Percentiles rank a stretch among this genome's conserved stretches.
phyloP scores from a whole-genome alignment of 495 filamentous ascomycete genomes.

The Xylaria telfairii region DNA sequence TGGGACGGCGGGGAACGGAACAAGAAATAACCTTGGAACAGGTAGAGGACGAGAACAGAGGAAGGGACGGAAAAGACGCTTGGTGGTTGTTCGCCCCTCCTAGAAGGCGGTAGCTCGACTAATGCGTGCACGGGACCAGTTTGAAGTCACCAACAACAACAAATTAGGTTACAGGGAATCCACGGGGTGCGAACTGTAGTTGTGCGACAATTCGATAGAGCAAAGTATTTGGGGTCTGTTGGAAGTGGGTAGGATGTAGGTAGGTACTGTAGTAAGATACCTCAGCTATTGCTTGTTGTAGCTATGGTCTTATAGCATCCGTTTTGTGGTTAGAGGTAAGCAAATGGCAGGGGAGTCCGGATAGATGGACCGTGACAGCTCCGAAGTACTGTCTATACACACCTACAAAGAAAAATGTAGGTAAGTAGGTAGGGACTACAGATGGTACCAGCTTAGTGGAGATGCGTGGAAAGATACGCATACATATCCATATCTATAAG shows the following conservation, averaged over 20 bases:
- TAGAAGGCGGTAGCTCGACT: neutral
- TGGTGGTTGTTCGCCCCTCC: slow-evolving; percentile 20
- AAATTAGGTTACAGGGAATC: neutral
- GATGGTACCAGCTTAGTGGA: no score
- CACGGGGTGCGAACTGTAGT: neutral
- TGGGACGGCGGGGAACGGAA: neutral
- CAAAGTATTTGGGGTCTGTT: neutral
- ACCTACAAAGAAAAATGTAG: neutral
- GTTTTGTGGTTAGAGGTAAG: neutral
- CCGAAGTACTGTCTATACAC: neutral
- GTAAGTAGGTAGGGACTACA: no score
- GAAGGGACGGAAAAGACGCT: neutral
- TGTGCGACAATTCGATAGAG: slow-evolving; percentile 9
- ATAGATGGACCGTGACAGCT: slow-evolving; percentile 2
- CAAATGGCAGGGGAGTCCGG: slow-evolving; percentile 4
- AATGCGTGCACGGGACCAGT: slow-evolving; percentile 20
- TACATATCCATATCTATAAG: no score
- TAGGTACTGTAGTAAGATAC: neutral
- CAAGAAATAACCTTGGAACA: neutral
- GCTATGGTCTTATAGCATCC: neutral
- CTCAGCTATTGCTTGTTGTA: neutral
- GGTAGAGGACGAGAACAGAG: neutral
- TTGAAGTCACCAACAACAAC: slow-evolving; percentile 15
- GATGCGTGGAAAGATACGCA: neutral
- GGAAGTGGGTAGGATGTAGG: neutral